A percentile compares a stretch with the other conserved stretches of the same genome.
phyloP scores from a whole-genome alignment of 2,329 filamentous ascomycete species.

The Pyricularia pennisetigena region DNA sequence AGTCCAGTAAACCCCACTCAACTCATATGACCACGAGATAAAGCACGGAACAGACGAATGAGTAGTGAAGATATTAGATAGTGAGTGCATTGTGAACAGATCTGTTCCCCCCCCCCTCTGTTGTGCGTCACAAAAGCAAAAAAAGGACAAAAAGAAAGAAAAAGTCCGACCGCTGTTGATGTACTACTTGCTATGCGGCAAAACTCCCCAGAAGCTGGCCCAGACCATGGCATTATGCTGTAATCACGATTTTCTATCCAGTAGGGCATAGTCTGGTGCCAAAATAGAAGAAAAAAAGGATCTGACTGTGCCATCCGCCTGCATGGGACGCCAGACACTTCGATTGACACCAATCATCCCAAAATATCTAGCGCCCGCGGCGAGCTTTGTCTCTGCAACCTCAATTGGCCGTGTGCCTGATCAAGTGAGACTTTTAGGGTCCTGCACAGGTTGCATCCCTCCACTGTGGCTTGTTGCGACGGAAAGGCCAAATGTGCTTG shows the following conservation, averaged over 20 bases:
- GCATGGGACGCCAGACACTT: neutral
- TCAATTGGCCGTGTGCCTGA: neutral
- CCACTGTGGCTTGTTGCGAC: neutral
- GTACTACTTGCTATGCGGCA: neutral
- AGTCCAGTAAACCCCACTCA: neutral
- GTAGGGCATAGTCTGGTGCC: neutral
- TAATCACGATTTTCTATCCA: neutral
- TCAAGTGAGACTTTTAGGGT: neutral
- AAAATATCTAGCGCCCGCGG: neutral
- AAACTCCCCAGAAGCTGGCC: neutral
- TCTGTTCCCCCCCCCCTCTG: neutral
- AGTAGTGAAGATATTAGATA: neutral
- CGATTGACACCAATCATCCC: slow-evolving; percentile 1
- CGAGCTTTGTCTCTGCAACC: neutral
- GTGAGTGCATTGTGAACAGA: neutral
- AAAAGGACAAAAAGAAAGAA: no score
- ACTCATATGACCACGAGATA: neutral
- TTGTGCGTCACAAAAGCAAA: neutral
- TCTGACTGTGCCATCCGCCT: neutral
- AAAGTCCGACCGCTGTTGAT: neutral
- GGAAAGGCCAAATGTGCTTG: neutral
- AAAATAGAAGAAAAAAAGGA: neutral
- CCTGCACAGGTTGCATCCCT: neutral
- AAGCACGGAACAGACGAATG: neutral
- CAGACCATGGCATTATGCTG: neutral